phyloP scores from a whole-genome alignment of 768 basidiomycete genomes.

The Tylopilus felleus region DNA sequence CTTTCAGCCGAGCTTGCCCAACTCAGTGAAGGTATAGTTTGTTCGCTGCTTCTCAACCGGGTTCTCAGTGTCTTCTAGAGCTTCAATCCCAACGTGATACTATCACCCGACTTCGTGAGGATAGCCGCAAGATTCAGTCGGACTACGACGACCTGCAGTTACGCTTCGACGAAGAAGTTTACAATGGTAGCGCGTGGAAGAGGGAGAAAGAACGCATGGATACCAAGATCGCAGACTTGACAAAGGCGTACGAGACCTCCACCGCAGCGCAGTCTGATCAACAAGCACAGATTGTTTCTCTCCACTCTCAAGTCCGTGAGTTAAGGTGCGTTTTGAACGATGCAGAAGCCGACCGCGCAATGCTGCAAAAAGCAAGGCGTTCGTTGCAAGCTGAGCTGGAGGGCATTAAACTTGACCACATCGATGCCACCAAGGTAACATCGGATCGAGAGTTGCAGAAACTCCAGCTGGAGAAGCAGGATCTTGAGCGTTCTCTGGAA shows the following conservation, averaged over 20 bases:
- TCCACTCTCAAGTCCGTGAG: conserved; percentile 85
- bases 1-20: conserved; percentile 68
- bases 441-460: conserved; percentile 74
- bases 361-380: conserved; percentile 79
- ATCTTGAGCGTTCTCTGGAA: conserved; percentile 72
- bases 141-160: conserved; percentile 75
- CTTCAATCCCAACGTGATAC: conserved; percentile 74
- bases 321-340: conserved; percentile 79
- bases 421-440: conserved; percentile 65
- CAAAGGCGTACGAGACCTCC: conserved; percentile 72
- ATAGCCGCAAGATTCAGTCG: conserved; percentile 72
- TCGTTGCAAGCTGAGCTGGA: conserved; percentile 79
- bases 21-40: conserved; percentile 64
- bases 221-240: conserved; percentile 73
- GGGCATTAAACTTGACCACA: conserved; percentile 71
- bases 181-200: conserved; percentile 77
- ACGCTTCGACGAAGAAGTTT: conserved; percentile 73
- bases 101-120: conserved; percentile 74
- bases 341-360: conserved; percentile 74
- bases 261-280: conserved; percentile 73
- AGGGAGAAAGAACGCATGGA: conserved; percentile 87
- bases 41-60: neutral
- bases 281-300: conserved; percentile 76
- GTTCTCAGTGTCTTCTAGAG: conserved; percentile 40
- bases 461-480: conserved; percentile 76